Evolutionary conservation across 768 basidiomycete species (phyloP), one percentile per base, ranked within the genome.

Genomic region (Lactarius hengduanensis): DNA sequence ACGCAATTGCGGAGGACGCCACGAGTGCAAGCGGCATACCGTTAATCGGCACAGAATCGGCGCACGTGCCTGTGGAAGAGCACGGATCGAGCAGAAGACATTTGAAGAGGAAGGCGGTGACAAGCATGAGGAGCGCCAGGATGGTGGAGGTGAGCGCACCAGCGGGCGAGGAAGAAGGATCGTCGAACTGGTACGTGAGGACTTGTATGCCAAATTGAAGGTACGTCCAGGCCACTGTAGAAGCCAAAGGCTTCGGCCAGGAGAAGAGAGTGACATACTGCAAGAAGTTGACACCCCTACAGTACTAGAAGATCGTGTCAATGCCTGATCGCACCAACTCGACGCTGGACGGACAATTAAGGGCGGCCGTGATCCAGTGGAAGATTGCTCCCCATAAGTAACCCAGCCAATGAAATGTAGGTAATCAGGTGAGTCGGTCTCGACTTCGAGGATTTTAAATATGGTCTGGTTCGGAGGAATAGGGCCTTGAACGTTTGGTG

Each of bases 381-480:
- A 91, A 76, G 47, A 94, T 90, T 0, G 92, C 94, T 40, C 84
- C 91, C 93, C 93, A 95, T 0, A 94, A 78, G 74, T 96, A 96
- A 93, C 90, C 94, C 94, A 96, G 32, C 93, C 93, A 10, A 96
- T 83, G 72, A 95, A 95, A 41, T 90, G 89, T 15, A 94, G 83
- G 73, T 95, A 96, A 59, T 83, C 75, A 1, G 93, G 92, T 6
- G 88, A 78, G 66, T 88, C 80, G 11, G 80, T 70, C 60, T n/a
- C 83, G 81, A 22, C 78, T 71, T 82, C 74, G 62, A 92, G 79
- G 65, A 95, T 92, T 70, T 88, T 82, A 74, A 84, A 94, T 54
- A 96, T 92, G 2, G 90, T 93, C 78, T 91, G 92, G 79, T 95
- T 96, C 71, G 88, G 10, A 96, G 94, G 95, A 72, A 96, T 96